Base-by-base conservation (phyloP, 768 basidiomycete genomes). In the Termitomyces sp. region DNA sequence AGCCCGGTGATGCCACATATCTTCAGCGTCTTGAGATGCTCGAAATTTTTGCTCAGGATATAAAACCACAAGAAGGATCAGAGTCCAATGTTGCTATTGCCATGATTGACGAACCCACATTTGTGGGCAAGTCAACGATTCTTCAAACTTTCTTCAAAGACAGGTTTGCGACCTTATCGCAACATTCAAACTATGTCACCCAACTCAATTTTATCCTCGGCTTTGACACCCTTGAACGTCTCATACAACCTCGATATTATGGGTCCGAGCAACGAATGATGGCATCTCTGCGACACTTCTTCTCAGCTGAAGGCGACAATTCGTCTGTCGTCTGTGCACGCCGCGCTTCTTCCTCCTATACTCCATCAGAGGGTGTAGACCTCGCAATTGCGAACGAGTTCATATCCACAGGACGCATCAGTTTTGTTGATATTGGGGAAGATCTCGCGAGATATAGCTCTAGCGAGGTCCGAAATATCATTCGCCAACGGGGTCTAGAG, bases 1-100 rank as follows among this genome's bases (percentile, higher is more conserved):
- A 86, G 66, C 73, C 84, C 0, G 82, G 84, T 0, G 93, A 94
- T 71, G 90, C 91, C 24, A 85, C 88, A 0, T 82, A 86, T 60
- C 68, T 79, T n/a, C 91, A 95, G 68, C 86, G 95, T 28, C 73
- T 95, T 33, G 88, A 92, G 67, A 96, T 96, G 94, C 94, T 96
- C 86, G 66, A 73, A 38, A 79, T 86, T n/a, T 77, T 94, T 28
- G 82, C 89, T 1, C 67, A 79, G 39, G 80, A 85, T 60, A 69
- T 86, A 51, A 64, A 60, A 36, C 52, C 44, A 33, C 36, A 63
- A 65, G 55, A 54, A 51, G 38, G 48, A 35, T 64, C 59, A 46
- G 63, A 67, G 50, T 57, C 60, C 16, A 89, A 90, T 60, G 78
- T 90, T 39, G 94, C 92, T 0, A 82, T 96, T 7, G 96, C 84